These are phyloP conservation scores for Senecio squalidus DNA, from an alignment of 140 eudicot species.

Conservation along the genomic window DNA sequence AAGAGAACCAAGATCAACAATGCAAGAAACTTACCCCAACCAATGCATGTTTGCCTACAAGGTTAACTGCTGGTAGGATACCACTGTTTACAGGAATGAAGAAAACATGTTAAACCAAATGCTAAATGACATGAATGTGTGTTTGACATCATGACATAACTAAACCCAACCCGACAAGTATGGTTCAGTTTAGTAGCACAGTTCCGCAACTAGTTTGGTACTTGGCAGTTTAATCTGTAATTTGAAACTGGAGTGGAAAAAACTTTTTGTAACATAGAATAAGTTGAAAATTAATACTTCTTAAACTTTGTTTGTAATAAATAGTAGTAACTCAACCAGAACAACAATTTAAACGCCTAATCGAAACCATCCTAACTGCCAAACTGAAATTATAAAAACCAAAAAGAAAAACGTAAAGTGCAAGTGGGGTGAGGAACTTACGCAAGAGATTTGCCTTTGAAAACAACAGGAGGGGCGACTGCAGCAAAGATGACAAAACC, in stretches of 20 bases:
- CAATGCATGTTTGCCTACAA: slow-evolving; percentile 48
- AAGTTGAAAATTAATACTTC: too few relatives aligned
- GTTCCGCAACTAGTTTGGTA: not conserved
- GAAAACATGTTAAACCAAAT: not conserved
- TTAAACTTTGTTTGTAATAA: too few relatives aligned
- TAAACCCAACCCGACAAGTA: not conserved
- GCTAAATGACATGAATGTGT: not conserved
- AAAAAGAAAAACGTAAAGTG: not conserved
- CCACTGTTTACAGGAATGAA: slow-evolving; percentile 50
- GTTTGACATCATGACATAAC: not conserved
- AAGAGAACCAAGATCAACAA: not conserved
- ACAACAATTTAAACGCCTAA: too few relatives aligned
- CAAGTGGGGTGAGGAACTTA: slow-evolving; percentile 36
- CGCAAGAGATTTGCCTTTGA: slow-evolving; percentile 93
- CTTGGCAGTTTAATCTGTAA: not conserved
- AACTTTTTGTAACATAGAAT: not conserved
- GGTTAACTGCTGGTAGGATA: slow-evolving; percentile 81
- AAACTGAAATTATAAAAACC: not conserved
- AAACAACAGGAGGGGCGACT: slow-evolving; percentile 91
- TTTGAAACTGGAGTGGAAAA: not conserved
- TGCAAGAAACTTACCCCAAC: slow-evolving; percentile 71
- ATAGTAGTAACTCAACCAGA: not conserved
- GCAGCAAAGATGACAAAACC: slow-evolving; percentile 81
- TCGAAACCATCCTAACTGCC: not conserved
- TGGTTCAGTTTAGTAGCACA: not conserved